These are phyloP conservation scores for Talaromyces wortmannii DNA, from an alignment of 495 filamentous ascomycete genomes.

Conservation along the genomic window DNA sequence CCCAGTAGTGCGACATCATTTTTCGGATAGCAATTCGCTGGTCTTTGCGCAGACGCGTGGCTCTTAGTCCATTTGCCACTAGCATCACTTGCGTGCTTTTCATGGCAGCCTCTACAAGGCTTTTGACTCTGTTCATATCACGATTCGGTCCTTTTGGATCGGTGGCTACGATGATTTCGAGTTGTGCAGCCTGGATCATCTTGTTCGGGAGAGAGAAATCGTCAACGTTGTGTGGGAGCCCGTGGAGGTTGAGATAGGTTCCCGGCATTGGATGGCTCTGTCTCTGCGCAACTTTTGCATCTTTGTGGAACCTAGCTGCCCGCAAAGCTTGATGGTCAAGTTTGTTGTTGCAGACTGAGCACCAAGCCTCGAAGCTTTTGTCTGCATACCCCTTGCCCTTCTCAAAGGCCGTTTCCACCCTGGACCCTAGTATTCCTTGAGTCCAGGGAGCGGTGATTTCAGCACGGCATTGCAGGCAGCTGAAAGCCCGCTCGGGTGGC, in stretches of 20 bases:
- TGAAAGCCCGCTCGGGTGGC: conserved; percentile 33
- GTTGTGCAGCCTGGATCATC: conserved; percentile 38
- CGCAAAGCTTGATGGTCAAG: conserved; percentile 44
- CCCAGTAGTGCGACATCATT: conserved; percentile 79
- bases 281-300: conserved; percentile 37
- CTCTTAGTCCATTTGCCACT: conserved; percentile 11
- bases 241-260: conserved; percentile 42
- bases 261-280: conserved; percentile 54
- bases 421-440: conserved; percentile 27
- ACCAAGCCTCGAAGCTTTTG: conserved; percentile 40
- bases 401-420: conserved; percentile 16
- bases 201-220: conserved; percentile 54
- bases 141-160: neutral
- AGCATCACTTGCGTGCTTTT: conserved; percentile 3
- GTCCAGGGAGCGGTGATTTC: conserved; percentile 53
- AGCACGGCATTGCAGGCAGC: conserved; percentile 50
- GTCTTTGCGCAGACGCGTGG: conserved; percentile 7
- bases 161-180: conserved; percentile 24
- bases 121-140: conserved; percentile 32
- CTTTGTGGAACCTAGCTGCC: conserved; percentile 49
- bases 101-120: conserved; percentile 35
- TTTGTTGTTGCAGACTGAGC: conserved; percentile 37
- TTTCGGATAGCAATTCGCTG: conserved; percentile 52
- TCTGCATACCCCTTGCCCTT: conserved; percentile 55
- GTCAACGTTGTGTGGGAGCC: conserved; percentile 17